Evolutionary conservation across 106 monocot species (phyloP).

Genomic region (Allium sativum): DNA sequence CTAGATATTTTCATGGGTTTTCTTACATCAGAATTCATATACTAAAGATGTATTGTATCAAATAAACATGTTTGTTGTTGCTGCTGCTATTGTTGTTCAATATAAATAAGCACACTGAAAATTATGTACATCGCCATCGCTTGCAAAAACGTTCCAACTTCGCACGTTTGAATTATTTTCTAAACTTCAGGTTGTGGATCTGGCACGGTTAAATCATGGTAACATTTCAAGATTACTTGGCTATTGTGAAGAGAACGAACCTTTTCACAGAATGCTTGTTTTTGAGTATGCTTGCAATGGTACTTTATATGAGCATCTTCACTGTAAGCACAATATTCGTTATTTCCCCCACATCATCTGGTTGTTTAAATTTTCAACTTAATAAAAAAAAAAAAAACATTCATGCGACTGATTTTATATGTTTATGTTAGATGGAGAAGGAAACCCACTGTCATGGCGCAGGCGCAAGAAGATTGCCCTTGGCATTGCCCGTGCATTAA

Average conservation of each 20-base stretch:
- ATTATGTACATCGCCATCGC: too few species aligned
- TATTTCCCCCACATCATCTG: neutral
- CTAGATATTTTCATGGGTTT: too few species aligned
- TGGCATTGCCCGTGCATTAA: slow-evolving; percentile 69
- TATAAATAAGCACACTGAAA: too few species aligned
- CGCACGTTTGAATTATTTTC: neutral
- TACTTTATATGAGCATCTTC: slow-evolving; percentile 91
- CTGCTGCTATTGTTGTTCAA: too few species aligned
- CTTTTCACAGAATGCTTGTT: slow-evolving; percentile 84
- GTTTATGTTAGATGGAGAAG: slow-evolving; percentile 57
- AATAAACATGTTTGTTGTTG: too few species aligned
- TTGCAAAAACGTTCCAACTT: too few species aligned
- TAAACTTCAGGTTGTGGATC: slow-evolving; percentile 56
- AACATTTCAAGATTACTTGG: slow-evolving; percentile 72
- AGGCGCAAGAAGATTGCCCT: slow-evolving; percentile 82
- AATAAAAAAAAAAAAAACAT: too few species aligned
- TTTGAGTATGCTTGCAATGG: slow-evolving; percentile 98
- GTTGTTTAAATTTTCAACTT: too few species aligned
- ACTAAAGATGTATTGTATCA: too few species aligned
- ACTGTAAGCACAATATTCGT: slow-evolving; percentile 47
- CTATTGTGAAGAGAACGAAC: slow-evolving; percentile 70
- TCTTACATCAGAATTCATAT: too few species aligned
- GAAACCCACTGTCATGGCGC: slow-evolving; percentile 66
- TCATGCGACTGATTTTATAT: neutral
- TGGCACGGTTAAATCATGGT: slow-evolving; percentile 76